These are phyloP conservation scores for Fraxinus americana DNA, from an alignment of 257 asterid species.

Conservation along the genomic window DNA sequence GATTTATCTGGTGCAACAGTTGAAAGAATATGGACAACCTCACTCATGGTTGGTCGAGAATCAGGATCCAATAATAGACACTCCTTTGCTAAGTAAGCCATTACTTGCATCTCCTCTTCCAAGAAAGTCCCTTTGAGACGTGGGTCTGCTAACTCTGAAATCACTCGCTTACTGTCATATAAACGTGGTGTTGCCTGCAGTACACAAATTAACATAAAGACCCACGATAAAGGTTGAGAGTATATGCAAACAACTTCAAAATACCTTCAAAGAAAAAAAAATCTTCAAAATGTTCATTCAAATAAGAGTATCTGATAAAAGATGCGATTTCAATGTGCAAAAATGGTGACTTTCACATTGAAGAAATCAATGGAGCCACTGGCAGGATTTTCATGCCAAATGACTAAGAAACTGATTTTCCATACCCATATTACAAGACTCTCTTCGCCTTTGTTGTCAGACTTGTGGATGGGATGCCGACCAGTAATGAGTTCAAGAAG, in stretches of 20 bases:
- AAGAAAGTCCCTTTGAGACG: constrained; percentile 56
- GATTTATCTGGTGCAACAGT: constrained; percentile 79
- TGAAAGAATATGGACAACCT: constrained; percentile 90
- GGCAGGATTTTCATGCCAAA: constrained; percentile 13
- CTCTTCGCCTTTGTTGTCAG: constrained; percentile 55
- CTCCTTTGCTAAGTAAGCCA: constrained; percentile 95
- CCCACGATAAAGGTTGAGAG: background rate
- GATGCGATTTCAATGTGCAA: background rate
- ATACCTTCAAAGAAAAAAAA: too few species aligned
- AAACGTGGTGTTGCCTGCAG: constrained; percentile 82
- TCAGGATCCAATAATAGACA: constrained; percentile 90
- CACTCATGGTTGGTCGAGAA: constrained; percentile 89
- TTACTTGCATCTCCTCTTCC: constrained; percentile 90
- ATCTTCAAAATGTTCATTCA: background rate
- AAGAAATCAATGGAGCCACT: background rate
- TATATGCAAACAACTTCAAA: background rate
- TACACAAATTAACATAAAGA: background rate
- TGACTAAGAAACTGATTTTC: background rate
- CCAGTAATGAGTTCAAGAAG: constrained; percentile 94
- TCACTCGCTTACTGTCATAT: constrained; percentile 75
- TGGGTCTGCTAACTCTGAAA: constrained; percentile 81
- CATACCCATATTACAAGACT: constrained; percentile 97
- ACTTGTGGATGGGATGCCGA: constrained; percentile 70
- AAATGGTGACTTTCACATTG: background rate
- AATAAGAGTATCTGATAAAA: background rate